A percentile compares a stretch with the other conserved stretches of the same genome.
These are phyloP conservation scores for Zelopaecilomyces penicillatus DNA, from an alignment of 2,329 filamentous ascomycete species.

Conservation along the genomic window DNA sequence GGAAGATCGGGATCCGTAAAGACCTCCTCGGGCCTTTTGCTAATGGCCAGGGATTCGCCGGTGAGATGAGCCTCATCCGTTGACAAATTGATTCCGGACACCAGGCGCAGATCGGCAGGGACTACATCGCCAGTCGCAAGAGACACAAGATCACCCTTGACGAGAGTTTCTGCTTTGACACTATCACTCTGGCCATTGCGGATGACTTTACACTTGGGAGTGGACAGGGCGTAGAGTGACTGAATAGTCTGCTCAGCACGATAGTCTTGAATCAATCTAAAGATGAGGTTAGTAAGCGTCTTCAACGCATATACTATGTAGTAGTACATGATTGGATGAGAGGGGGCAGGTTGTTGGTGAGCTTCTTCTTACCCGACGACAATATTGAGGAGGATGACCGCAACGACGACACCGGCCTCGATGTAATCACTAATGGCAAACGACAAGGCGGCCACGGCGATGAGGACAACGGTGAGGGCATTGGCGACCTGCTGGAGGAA, in stretches of 20 bases:
- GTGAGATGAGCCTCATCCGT: conserved; percentile 70
- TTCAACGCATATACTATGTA: background rate
- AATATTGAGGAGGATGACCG: conserved; percentile 60
- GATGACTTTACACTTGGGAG: conserved; percentile 51
- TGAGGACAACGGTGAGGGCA: conserved; percentile 65
- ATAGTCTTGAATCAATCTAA: conserved; percentile 51
- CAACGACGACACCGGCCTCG: conserved; percentile 54
- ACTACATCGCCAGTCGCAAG: conserved; percentile 60
- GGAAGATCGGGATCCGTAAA: conserved; percentile 47
- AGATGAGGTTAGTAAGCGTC: background rate
- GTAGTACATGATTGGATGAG: conserved; percentile 3
- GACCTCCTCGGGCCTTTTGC: conserved; percentile 52
- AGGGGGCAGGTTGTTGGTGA: conserved; percentile 8
- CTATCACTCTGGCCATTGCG: conserved; percentile 43
- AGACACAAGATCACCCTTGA: conserved; percentile 57
- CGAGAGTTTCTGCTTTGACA: conserved; percentile 48
- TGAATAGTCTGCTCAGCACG: conserved; percentile 55
- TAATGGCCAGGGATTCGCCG: conserved; percentile 62
- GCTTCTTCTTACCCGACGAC: conserved; percentile 44
- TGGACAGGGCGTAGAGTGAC: conserved; percentile 49
- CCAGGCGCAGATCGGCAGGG: conserved; percentile 58
- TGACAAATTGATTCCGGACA: conserved; percentile 63
- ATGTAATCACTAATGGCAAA: conserved; percentile 58
- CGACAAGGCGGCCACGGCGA: conserved; percentile 64
- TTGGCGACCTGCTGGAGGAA: conserved; percentile 70